Evolutionary conservation across 106 monocot genomes (phyloP).

Genomic region (Dendrobium nobile): DNA sequence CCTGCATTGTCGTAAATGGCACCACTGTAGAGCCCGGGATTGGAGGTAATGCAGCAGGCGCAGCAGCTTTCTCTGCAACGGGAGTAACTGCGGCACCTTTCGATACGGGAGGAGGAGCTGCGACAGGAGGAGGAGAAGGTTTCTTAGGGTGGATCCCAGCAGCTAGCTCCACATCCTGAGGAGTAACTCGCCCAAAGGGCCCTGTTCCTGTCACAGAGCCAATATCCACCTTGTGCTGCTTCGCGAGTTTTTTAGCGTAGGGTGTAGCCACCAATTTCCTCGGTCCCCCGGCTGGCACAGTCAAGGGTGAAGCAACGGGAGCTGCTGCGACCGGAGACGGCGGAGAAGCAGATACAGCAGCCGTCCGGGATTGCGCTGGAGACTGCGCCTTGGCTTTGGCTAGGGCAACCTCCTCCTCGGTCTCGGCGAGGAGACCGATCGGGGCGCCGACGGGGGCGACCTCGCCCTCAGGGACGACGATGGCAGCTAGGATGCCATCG

Average conservation of each 20-base stretch:
- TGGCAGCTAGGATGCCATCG: slow-evolving; percentile 93
- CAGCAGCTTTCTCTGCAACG: slow-evolving; percentile 1
- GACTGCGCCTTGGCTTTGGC: slow-evolving; percentile 60
- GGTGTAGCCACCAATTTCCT: slow-evolving; percentile 63
- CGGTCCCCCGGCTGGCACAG: slow-evolving; percentile 16
- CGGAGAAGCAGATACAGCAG: slow-evolving; percentile 14
- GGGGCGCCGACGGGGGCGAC: slow-evolving; percentile 86
- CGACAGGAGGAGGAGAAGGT: slow-evolving; percentile 5
- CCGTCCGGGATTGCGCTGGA: slow-evolving; percentile 13
- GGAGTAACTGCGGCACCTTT: slow-evolving; percentile 1
- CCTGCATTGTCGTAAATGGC: slow-evolving; percentile 85
- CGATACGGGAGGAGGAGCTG: background rate
- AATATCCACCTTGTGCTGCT: slow-evolving; percentile 90
- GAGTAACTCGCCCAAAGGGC: slow-evolving; percentile 67
- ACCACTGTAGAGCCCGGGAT: slow-evolving; percentile 63
- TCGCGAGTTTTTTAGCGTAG: slow-evolving; percentile 87
- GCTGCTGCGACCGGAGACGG: slow-evolving; percentile 15
- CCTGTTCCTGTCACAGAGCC: slow-evolving; percentile 58
- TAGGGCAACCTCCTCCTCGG: slow-evolving; percentile 66
- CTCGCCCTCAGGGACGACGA: slow-evolving; percentile 83
- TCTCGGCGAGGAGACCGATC: slow-evolving; percentile 92
- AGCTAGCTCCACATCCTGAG: slow-evolving; percentile 67
- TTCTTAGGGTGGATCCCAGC: slow-evolving; percentile 64
- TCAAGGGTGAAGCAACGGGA: slow-evolving; percentile 5
- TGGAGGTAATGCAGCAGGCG: slow-evolving; percentile 15